Evolutionary conservation across 257 asterid genomes (phyloP), one percentile per base, ranked within the genome.

Genomic region (Plantago ovata): DNA sequence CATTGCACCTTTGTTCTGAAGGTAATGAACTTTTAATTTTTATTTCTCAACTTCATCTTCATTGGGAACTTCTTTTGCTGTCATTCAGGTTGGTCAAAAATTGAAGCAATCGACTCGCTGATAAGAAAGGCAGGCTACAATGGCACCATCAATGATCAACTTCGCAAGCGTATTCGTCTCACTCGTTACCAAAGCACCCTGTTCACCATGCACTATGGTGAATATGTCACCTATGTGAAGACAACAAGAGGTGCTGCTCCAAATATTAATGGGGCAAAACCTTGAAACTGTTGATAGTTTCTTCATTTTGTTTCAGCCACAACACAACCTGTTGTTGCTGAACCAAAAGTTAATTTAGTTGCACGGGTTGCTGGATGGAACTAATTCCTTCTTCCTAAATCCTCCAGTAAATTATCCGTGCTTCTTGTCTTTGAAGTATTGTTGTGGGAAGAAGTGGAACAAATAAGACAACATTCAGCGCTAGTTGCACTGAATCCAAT

Each of bases 161-260:
- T 92, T 58, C 69, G 94, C 21, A 80, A 64, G 72, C 47, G 67
- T 13, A 81, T 85, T 65, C 76, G 54, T 45, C 81, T 92, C 13
- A 92, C 98, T 14, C 91, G 95, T 20, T 88, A 88, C 68, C 95
- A 88, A 70, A 92, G 98, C 77, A 92, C 95, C 1, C 59, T 92
- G 46, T 92, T 69, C 63, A 84, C 95, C 48, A 84, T 92, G 95
- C 80, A 59, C 64, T 92, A 75, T 74, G 50, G 81, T 44, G 97
- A 88, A 7, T 92, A 92, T 64, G 82, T 76, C 65, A 62, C 85
- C 53, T 79, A 80, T 67, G 95, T 86, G 70, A 84, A 81, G 84
- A 62, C 83, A 64, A 74, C 78, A 49, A 81, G 98, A 77, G 91
- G 98, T 62, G 81, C 76, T 56, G 76, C 91, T 56, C 95, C 91